Base-by-base conservation (phyloP, 805 yeast genomes). In the Candida insectalens region DNA sequence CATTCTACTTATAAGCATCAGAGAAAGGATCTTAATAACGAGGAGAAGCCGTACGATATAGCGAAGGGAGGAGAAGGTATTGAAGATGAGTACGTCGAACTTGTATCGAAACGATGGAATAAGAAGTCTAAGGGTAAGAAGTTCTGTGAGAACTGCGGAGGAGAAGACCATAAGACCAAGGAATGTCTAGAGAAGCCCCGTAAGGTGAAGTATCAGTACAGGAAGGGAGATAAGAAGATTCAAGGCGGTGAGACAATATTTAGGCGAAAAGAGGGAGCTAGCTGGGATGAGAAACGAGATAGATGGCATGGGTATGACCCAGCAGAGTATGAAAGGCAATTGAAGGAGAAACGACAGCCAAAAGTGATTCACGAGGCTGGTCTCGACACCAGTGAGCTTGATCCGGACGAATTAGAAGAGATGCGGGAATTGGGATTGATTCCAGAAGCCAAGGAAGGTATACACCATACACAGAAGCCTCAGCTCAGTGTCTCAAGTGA, bases 241-340 rank as follows among this genome's bases (percentile, higher is more conserved):
- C 10, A 23, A 12, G 19, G 29, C 4, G 32, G 25, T 5, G 33
- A 32, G 31, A 45, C 35, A 34, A 38, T 41, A 28, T 38, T 36
- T 12, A 39, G 32, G 32, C 44, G 37, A 31, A 55, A 43, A 30
- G 53, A 47, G 32, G 57, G 49, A 3, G 59, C 55, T 19, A 69
- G 67, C 30, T 83, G 76, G 67, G 94, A 82, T 46, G 69, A 77
- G 8, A 79, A 77, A 41, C 59, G 87, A 38, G 94, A 83, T 54
- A 63, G 84, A 38, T 83, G 92, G 94, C 80, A 71, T 48, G 94
- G 94, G 0, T 82, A 74, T 49, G 76, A 79, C 30, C 65, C 72
- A 7, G 47, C 63, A 8, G 84, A 80, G 34, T 83, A 81, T 60
- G 69, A 65, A 31, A 57, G 63, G 9, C 67, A 70, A 20, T 44